These are phyloP conservation scores for Claviceps arundinis DNA, from an alignment of 2,329 filamentous ascomycete genomes.

Conservation along the genomic window DNA sequence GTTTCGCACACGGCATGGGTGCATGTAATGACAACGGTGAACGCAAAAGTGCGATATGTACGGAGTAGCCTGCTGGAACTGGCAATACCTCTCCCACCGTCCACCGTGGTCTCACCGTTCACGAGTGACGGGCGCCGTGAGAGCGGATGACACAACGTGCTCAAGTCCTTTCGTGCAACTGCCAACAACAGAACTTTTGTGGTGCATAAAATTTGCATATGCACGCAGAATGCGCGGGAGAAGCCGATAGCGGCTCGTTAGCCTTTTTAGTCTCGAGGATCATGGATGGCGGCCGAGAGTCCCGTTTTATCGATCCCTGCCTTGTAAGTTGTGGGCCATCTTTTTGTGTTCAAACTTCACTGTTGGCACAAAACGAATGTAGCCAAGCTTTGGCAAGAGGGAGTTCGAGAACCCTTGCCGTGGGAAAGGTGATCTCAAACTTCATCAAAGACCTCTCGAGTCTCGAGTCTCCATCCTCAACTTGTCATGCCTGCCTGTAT, in stretches of 20 bases:
- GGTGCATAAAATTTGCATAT: neutral
- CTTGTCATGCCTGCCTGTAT: no score
- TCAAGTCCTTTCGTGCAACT: neutral
- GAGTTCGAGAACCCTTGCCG: no score
- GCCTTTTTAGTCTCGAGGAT: neutral
- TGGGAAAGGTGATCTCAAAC: no score
- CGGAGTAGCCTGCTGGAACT: neutral
- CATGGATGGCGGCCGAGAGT: neutral
- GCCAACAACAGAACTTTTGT: no score
- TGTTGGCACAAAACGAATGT: no score
- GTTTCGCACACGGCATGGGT: neutral
- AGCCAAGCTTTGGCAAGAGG: no score
- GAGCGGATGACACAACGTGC: neutral
- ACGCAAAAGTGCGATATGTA: neutral
- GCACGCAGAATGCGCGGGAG: neutral
- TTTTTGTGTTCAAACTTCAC: neutral
- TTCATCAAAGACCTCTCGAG: no score
- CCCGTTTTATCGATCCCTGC: neutral
- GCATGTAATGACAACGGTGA: neutral
- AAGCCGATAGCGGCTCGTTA: neutral
- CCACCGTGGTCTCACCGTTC: neutral
- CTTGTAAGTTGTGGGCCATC: neutral
- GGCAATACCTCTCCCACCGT: neutral
- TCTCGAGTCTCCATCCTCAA: no score
- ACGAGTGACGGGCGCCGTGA: neutral